Conservation (phyloP, 1,139 yeast genomes). For the Keqinozyma sinolaborantium region DNA sequence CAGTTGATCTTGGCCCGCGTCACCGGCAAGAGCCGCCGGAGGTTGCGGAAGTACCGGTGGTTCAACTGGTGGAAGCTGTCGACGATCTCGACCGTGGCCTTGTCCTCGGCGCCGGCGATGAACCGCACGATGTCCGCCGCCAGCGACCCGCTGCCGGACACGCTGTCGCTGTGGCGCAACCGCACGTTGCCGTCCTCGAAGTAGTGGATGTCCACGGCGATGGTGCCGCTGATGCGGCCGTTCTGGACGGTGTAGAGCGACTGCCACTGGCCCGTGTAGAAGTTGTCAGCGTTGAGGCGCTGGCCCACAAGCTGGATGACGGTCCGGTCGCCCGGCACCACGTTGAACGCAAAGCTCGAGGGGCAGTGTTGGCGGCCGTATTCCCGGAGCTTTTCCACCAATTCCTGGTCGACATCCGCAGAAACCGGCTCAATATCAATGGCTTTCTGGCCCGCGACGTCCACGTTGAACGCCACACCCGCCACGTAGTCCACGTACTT, state of each 20-base stretch:
- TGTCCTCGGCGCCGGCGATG: slow-evolving; percentile 59
- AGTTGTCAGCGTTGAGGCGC: slow-evolving; percentile 71
- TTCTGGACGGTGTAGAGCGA: slow-evolving; percentile 54
- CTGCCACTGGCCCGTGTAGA: slow-evolving; percentile 88
- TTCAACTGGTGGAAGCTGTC: slow-evolving; percentile 65
- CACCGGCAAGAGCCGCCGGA: slow-evolving; percentile 88
- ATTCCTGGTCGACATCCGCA: slow-evolving; percentile 18
- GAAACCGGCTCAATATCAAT: slow-evolving; percentile 48
- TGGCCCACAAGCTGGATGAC: slow-evolving; percentile 63
- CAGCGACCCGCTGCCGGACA: slow-evolving; percentile 17
- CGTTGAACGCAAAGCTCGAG: slow-evolving; percentile 43
- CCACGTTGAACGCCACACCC: slow-evolving; percentile 57
- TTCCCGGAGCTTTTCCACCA: slow-evolving; percentile 25
- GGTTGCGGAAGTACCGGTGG: slow-evolving; percentile 74
- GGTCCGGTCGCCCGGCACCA: slow-evolving; percentile 34
- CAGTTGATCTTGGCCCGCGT: slow-evolving; percentile 90
- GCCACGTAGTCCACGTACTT: slow-evolving; percentile 38
- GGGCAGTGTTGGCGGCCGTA: slow-evolving; percentile 54
- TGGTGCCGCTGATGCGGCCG: slow-evolving; percentile 45
- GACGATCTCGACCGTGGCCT: slow-evolving; percentile 58
- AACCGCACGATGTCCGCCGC: slow-evolving; percentile 41
- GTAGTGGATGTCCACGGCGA: slow-evolving; percentile 79
- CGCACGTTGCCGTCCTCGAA: slow-evolving; percentile 96
- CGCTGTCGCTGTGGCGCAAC: slow-evolving; percentile 52
- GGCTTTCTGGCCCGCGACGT: slow-evolving; percentile 44